Evolutionary conservation across 768 basidiomycete species (phyloP).

Genomic region (Tulasnella sp.): DNA sequence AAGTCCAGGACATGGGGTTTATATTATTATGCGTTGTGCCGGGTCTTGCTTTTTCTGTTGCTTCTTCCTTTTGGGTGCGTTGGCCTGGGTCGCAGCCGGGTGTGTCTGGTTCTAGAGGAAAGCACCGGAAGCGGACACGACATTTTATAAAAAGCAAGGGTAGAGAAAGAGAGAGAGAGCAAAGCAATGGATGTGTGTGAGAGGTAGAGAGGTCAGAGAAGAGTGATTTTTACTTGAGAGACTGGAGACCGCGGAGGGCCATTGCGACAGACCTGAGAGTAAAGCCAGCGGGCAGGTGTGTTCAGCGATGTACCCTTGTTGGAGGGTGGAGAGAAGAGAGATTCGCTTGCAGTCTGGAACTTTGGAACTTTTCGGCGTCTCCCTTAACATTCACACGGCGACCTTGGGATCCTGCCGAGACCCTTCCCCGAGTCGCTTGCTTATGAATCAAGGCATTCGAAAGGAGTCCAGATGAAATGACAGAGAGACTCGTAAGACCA

Average conservation of each 20-base stretch:
- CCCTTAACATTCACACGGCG: background rate
- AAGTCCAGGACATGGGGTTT: slow-evolving; percentile 33
- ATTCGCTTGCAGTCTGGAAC: background rate
- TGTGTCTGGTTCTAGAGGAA: background rate
- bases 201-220: slow-evolving; percentile 51
- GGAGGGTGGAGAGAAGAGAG: slow-evolving; percentile 8
- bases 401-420: background rate
- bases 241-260: background rate
- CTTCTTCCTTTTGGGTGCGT: background rate
- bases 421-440: background rate
- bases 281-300: background rate
- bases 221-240: slow-evolving; percentile 41
- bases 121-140: background rate
- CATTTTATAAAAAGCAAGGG: background rate
- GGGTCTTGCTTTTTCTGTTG: background rate
- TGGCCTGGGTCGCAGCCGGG: background rate
- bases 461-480: background rate
- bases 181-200: slow-evolving; percentile 47
- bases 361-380: slow-evolving; percentile 2
- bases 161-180: slow-evolving; percentile 35
- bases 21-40: background rate
- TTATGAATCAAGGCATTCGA: background rate
- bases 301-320: background rate
- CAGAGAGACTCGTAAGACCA: background rate
- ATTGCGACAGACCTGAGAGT: slow-evolving; percentile 4